Base-by-base conservation (phyloP, 768 basidiomycete species). In the Mycena haematopus region DNA sequence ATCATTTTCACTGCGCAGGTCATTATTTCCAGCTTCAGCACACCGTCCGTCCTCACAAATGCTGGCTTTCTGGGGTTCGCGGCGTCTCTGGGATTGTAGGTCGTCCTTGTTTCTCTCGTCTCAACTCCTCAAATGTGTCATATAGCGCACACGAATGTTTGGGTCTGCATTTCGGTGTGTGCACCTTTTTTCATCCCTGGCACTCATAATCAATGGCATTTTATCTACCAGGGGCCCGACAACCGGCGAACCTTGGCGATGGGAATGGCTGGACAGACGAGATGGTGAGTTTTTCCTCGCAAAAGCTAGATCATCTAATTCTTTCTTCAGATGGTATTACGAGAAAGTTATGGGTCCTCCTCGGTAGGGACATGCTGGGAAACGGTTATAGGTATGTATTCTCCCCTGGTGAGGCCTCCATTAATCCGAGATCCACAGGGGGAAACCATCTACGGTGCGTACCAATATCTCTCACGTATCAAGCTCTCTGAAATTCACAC, bases 211-310 rank as follows among this genome's bases (percentile, higher is more conserved):
- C n/a, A n/a, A n/a, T n/a, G n/a, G n/a, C n/a, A n/a, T n/a, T n/a
- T n/a, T n/a, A n/a, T n/a, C 29, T 1, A 45, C 21, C n/a, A 62
- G 62, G 62, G 9, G 40, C 35, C n/a, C 62, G 40, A 21, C 62
- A 63, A 36, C 11, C 47, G 31, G 60, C 56, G 25, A 63, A 63
- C 21, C 35, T 63, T 1, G 62, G 62, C 17, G 62, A 63, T 10
- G 62, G 56, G 15, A 44, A 63, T 19, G 56, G 62, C 21, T 63
- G 56, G 50, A 51, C 57, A 5, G 45, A 57, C 15, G 50, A 63
- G 51, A 52, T 45, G 24, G 62, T 53, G 15, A 31, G 44, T 45
- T 31, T 27, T 51, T 2, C 11, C 22, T 17, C 10, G 19, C 9
- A 15, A 1, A 9, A 14, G 27, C 19, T 33, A 9, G 22, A 40